Evolutionary conservation across 352 stramenopile species (phyloP), one percentile per base, ranked within the genome.

Genomic region (Phytophthora fragariaefolia): DNA sequence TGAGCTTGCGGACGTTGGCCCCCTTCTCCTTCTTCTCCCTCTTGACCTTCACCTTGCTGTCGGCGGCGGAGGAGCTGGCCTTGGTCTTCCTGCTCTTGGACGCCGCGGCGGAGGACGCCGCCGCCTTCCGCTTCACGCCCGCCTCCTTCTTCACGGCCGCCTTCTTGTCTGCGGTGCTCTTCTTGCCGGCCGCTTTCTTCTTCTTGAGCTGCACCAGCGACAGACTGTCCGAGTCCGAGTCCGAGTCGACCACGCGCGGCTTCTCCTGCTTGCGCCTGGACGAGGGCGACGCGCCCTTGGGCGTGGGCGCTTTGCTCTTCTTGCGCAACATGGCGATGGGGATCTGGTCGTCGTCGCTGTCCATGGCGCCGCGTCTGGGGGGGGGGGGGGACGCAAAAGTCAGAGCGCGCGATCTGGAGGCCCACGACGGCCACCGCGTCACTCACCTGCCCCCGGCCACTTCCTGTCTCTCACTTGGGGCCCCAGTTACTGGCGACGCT

Each of bases 121-220:
- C 53, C 28, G 74, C 66, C 53, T 89, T 87, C 12, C 81, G 79
- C 67, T 91, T 93, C n/a, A 87, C 66, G 24, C 76, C 78, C 15
- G 67, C 72, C 45, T 82, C 79, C 65, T 83, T 81, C 71, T 89
- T 89, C n/a, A 79, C 66, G n/a, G 23, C 24, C 60, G 75, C 82
- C 38, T 71, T 69, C 46, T 70, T 72, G 24, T 65, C 56, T 56
- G 54, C 38, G 4, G n/a, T 58, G 43, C 6, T 13, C 52, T 72
- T 67, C 30, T 91, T 94, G 59, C 87, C 93, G 45, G 89, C 73
- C 50, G 79, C 50, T 8, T 20, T 45, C 32, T 66, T 77, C 46
- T 93, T 96, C 70, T 96, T 97, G 34, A 96, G 80, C 54, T 93
- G 73, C 30, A 91, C 79, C 46, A 96, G 79, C 43, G 90, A 88